Conservation (phyloP, 228 moss, liverwort and hornwort species). For the Sphagnum magellanicum region DNA sequence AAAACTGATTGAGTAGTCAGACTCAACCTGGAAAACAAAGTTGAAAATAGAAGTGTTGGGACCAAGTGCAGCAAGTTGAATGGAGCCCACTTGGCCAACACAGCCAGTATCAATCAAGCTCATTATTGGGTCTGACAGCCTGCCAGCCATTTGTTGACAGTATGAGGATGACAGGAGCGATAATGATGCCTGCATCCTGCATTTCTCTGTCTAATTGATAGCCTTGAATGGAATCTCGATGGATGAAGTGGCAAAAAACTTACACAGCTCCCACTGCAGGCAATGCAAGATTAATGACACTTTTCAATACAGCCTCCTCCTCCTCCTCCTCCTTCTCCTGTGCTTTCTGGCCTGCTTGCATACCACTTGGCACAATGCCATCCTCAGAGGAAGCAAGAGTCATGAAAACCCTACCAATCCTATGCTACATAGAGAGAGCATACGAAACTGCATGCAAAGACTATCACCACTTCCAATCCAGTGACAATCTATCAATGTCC, state of each 20-base stretch:
- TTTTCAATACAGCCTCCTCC: constrained; percentile 48
- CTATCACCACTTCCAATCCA: too few relatives aligned
- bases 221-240: neutral
- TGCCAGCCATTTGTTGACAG: constrained; percentile 10
- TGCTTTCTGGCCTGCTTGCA: constrained; percentile 22
- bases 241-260: constrained; percentile 11
- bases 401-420: too few relatives aligned
- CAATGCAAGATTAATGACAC: constrained; percentile 58
- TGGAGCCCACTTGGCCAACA: constrained; percentile 77
- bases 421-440: too few relatives aligned
- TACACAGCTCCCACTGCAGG: constrained; percentile 83
- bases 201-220: too few relatives aligned
- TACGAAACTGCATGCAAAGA: too few relatives aligned
- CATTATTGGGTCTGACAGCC: constrained; percentile 84
- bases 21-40: constrained; percentile 51
- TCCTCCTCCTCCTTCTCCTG: constrained; percentile 52
- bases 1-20: too few relatives aligned
- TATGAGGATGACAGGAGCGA: neutral
- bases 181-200: neutral
- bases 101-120: constrained; percentile 88
- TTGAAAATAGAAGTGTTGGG: constrained; percentile 87
- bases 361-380: too few relatives aligned
- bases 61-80: constrained; percentile 81
- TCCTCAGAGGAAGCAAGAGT: too few relatives aligned
- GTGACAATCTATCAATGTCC: too few relatives aligned